phyloP scores from a whole-genome alignment of 2,329 filamentous ascomycete species.

The Berkeleyomyces rouxiae region DNA sequence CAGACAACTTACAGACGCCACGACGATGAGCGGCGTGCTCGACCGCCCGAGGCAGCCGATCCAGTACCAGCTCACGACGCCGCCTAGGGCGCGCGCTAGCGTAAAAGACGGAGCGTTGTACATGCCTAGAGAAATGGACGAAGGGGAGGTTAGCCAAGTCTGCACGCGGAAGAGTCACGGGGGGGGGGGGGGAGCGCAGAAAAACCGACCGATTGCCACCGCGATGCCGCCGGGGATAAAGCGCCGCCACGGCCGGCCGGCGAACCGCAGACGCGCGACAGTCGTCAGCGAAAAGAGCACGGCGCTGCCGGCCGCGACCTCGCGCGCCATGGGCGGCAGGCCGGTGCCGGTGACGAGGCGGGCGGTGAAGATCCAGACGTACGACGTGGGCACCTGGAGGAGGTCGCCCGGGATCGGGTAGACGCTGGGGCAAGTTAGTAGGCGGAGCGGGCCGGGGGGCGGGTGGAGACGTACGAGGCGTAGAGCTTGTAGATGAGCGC shows the following conservation, averaged over 20 bases:
- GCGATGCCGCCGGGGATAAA: slow-evolving; percentile 86
- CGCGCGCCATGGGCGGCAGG: slow-evolving; percentile 63
- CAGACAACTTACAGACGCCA: slow-evolving; percentile 45
- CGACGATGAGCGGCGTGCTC: slow-evolving; percentile 70
- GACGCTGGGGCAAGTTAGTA: slow-evolving; percentile 37
- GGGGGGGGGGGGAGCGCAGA: no score
- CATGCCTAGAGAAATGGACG: slow-evolving; percentile 44
- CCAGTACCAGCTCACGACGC: slow-evolving; percentile 64
- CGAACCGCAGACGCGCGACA: slow-evolving; percentile 43
- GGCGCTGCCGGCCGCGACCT: slow-evolving; percentile 64
- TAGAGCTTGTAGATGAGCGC: slow-evolving; percentile 83
- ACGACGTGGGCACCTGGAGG: slow-evolving; percentile 87
- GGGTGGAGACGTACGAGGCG: slow-evolving; percentile 33
- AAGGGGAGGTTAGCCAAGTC: neutral
- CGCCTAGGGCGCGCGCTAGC: slow-evolving; percentile 69
- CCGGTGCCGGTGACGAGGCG: slow-evolving; percentile 83
- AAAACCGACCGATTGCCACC: slow-evolving; percentile 60
- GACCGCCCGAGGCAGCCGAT: slow-evolving; percentile 31
- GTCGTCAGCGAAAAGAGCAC: slow-evolving; percentile 58
- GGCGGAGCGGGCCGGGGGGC: neutral
- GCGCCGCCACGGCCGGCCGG: slow-evolving; percentile 47
- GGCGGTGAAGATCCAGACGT: slow-evolving; percentile 96
- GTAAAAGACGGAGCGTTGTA: slow-evolving; percentile 97
- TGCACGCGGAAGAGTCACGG: no score
- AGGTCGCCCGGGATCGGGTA: slow-evolving; percentile 77